Percentiles rank a stretch among this genome's conserved stretches.
Evolutionary conservation across 179 eudicot species (phyloP).

Genomic region (Heliamphora ciliata): DNA sequence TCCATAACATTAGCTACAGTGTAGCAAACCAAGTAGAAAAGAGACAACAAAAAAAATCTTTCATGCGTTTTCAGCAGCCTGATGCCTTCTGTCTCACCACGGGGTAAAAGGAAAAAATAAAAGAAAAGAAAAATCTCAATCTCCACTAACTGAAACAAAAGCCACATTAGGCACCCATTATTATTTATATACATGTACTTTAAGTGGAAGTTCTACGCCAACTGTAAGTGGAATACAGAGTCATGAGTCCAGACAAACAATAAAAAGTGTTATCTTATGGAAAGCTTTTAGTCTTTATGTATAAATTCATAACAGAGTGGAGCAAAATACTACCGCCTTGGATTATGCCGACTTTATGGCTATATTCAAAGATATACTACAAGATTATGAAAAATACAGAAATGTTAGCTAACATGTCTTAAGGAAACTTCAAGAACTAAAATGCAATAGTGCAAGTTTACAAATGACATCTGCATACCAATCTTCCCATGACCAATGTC

Average conservation of each 20-base stretch:
- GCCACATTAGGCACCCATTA: background rate
- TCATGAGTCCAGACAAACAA: background rate
- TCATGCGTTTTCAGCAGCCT: background rate
- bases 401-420: background rate
- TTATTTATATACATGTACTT: background rate
- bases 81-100: too few relatives aligned
- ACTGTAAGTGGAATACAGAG: background rate
- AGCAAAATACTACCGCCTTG: background rate
- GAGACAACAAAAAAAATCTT: background rate
- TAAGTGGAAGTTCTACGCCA: background rate
- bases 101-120: too few relatives aligned
- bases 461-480: slow-evolving; percentile 35
- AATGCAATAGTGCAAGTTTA: background rate
- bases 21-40: background rate
- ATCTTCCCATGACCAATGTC: slow-evolving; percentile 97
- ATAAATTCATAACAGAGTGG: background rate
- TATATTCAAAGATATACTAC: background rate
- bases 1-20: background rate
- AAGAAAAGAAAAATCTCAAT: too few relatives aligned
- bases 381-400: background rate
- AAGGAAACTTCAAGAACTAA: background rate
- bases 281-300: background rate
- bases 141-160: background rate
- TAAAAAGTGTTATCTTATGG: background rate
- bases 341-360: background rate